Evolutionary conservation across 495 filamentous ascomycete genomes (phyloP), one percentile per base, ranked within the genome.

Genomic region (Aspergillus taichungensis): DNA sequence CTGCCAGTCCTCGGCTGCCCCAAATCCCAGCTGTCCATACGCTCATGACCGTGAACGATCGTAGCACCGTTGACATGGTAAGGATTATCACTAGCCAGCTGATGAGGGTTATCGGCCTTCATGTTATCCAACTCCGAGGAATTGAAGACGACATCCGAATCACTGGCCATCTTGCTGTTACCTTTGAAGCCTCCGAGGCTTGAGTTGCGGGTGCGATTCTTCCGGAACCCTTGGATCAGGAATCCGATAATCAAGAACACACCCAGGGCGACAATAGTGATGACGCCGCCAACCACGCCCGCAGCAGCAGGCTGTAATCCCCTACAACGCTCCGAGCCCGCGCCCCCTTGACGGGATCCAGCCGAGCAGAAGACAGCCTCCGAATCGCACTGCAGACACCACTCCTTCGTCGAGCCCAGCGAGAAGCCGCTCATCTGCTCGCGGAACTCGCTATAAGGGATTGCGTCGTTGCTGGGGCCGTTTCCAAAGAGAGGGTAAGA

Each of bases 341-440:
- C 42, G 27, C 10, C 29, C 34, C 13, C 38, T 24, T 1, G 29
- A 2, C 4, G 13, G 36, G 11, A 6, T 48, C 40, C 11, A 61
- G 45, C 13, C 8, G 75, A 66, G 55, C 87, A 94, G 31, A 78
- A 68, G 1, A 75, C 69, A 3, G 75, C 77, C 0, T 64, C 66
- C 37, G 82, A 77, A n/a, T 77, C 76, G 54, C 88, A 94, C 34
- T 64, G 59, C 0, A 52, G 41, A 58, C 88, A 94, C 88, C 88
- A 94, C 14, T 79, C 67, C 30, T 69, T 55, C 8, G 74, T 75
- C 13, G 74, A 71, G 0, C 63, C 63, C 39, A 91, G 57, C 3
- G 84, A 68, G 54, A 88, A 75, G 32, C 73, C 69, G 43, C 67
- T 58, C 67, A 92, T 76, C 48, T 75, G 66, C 0, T 52, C 50